Evolutionary conservation across 2,329 filamentous ascomycete genomes (phyloP), one percentile per base, ranked within the genome.

Genomic region (Exophiala aquamarina): DNA sequence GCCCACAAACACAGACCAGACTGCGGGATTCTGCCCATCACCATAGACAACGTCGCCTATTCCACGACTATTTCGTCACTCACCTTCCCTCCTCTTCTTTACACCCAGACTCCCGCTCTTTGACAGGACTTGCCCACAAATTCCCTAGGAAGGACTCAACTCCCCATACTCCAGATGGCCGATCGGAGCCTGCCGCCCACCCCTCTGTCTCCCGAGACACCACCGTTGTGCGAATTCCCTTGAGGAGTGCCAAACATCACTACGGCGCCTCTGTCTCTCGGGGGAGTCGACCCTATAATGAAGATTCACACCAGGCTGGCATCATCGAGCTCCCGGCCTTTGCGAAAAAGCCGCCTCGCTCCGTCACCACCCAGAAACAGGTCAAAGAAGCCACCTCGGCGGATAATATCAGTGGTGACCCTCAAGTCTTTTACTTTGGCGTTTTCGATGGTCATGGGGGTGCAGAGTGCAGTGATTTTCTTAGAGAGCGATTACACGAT

Each of bases 21-120:
- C 20, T 55, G 7, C 35, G 28, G 7, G 13, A 53, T 51, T 19
- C 45, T n/a, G 10, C 10, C 53, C 44, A 41, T 42, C 28, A 44
- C 40, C 15, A 45, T 49, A 21, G 34, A 40, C 61, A 59, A 47
- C 72, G 70, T 42, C 78, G 80, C 38, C 67, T 69, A 54, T 97
- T 97, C 68, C 90, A 96, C 72, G 90, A 94, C 60, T 97, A 98
- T 74, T 98, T 98, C 68, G 89, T 97, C 50, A 95, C 93, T 7
- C 89, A 96, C 66, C 79, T 98, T 2, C 92, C 93, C 3, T 95
- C 90, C 14, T 94, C 90, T 11, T 96, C 91, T 3, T 78, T 95
- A 35, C 88, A 96, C 60, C 92, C 93, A 6, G 92, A 97, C 68
- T 87, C 87, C 28, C 77, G 83, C 45, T 71, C 75, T 17, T 70